Base-by-base conservation (phyloP, 2,329 filamentous ascomycete species). In the Fusarium sacchari region DNA sequence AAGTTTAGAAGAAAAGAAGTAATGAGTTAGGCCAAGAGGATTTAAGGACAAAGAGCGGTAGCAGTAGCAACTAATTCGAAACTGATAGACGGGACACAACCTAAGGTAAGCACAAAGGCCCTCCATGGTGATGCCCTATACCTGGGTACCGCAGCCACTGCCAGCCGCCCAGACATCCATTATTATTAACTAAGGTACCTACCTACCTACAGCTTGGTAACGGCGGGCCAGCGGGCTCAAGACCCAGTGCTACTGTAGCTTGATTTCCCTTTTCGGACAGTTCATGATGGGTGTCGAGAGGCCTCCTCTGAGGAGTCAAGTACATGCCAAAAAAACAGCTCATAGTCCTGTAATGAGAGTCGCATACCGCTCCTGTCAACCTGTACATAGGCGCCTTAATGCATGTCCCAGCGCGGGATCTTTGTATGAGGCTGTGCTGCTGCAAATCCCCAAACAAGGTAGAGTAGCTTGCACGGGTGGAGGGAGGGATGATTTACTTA, bases 361-460 rank as follows among this genome's bases (percentile, higher is more conserved):
- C 37, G 34, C 46, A 57, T 36, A 47, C 32, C 18, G 36, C 26
- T 43, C 39, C n/a, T 52, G 43, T 32, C 24, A 37, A n/a, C 15
- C 34, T 68, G 63, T 34, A 40, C 17, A 56, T 63, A 49, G 39
- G 49, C 56, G 49, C 39, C 55, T 30, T 40, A n/a, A 44, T 47
- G 60, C 53, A 70, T 60, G 55, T 64, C 46, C 50, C 64, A 43
- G 60, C 44, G 56, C 36, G 50, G 64, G 26, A 69, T 50, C 50
- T 69, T 69, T 69, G 66, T 64, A 60, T 58, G 62, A 73, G 71
- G 71, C 71, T 73, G 59, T 73, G 67, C 67, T 73, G 67, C 52
- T 74, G 59, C 67, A 60, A 28, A 26, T 47, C 47, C 46, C 34
- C 14, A 34, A 43, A 24, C 14, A 34, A 43, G 30, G 28, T 65